A percentile compares a stretch with the other conserved stretches of the same genome.
Evolutionary conservation across 352 stramenopile genomes (phyloP).

Genomic region (Phytopythium ostracodes): DNA sequence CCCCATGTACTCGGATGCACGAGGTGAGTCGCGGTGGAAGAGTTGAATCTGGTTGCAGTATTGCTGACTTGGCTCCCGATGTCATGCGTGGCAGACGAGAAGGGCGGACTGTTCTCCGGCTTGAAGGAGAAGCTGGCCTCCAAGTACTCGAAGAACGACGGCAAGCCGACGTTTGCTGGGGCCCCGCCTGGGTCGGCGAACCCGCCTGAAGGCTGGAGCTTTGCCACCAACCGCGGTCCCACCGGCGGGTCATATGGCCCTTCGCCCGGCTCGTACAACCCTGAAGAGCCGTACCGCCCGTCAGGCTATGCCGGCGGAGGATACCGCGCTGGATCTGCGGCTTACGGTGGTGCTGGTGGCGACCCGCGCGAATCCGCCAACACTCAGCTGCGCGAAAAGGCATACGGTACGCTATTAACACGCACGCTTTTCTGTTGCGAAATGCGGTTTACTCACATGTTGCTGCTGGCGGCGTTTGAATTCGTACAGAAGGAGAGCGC

Average conservation of each 20-base stretch:
- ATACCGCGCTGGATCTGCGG: conserved; percentile 40
- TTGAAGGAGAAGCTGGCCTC: conserved; percentile 83
- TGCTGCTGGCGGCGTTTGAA: background rate
- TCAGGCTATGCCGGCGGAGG: conserved; percentile 36
- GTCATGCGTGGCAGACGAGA: conserved; percentile 46
- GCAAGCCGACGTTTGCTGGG: conserved; percentile 48
- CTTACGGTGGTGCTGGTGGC: conserved; percentile 23
- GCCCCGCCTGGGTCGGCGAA: conserved; percentile 64
- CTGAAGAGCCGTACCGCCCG: conserved; percentile 73
- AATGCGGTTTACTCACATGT: background rate
- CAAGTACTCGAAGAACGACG: conserved; percentile 70
- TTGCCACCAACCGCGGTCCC: conserved; percentile 78
- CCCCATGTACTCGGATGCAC: conserved; percentile 91
- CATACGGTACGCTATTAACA: conserved; percentile 44
- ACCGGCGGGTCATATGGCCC: conserved; percentile 66
- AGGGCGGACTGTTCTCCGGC: conserved; percentile 78
- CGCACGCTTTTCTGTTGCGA: background rate
- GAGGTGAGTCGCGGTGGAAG: conserved; percentile 25
- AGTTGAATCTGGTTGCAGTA: background rate
- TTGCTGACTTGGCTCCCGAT: conserved; percentile 3
- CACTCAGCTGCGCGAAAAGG: conserved; percentile 71
- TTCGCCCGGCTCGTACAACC: conserved; percentile 64
- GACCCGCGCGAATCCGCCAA: conserved; percentile 61
- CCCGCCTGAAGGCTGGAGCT: conserved; percentile 79
- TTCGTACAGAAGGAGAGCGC: conserved; percentile 55